Evolutionary conservation across 176 grass and related monocot genomes (phyloP), one percentile per base, ranked within the genome.

Genomic region (Rhynchospora tenuis): DNA sequence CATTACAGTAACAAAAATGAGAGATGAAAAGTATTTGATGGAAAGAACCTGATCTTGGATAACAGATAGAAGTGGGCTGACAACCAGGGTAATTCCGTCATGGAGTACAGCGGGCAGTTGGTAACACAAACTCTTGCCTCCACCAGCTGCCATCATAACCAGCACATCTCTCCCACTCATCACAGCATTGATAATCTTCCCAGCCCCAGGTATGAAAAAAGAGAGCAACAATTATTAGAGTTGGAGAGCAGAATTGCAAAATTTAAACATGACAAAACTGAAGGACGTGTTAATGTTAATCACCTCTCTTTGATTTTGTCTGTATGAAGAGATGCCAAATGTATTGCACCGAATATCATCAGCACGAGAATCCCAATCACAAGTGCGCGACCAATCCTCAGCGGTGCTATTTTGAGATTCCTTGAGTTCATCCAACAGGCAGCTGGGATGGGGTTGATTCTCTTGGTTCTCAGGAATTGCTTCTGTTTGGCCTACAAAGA

Each of bases 81-180:
- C 85, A 59, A 98, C 90, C 47, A 94, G 23, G 76, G 95, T 81
- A 81, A 94, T 70, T 73, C 95, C 95, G 84, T 93, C 84, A 84
- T 63, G 50, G 84, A 94, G 90, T 82, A 94, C 63, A 82, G 92
- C 90, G 46, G 90, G 95, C 73, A 98, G 89, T 86, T 98, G 95
- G 64, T 98, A 98, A 58, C 95, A 93, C 33, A 98, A 65, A 80
- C 95, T 98, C 85, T 97, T 98, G 66, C 92, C 95, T 56, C 95
- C 90, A 60, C 95, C 95, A 83, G 95, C 90, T 83, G 92, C 95
- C 95, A 98, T 98, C 89, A 98, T 98, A 70, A 98, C 92, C 66
- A 97, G 83, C 75, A 90, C 86, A 85, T 98, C 95, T 83, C 86
- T 92, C 81, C 90, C 85, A 85, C 92, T 98, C 90, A 98, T 94